A percentile compares a stretch with the other conserved stretches of the same genome.
These are phyloP conservation scores for Aegilops sharonensis DNA, from an alignment of 176 grass and related monocot genomes.

Conservation along the genomic window DNA sequence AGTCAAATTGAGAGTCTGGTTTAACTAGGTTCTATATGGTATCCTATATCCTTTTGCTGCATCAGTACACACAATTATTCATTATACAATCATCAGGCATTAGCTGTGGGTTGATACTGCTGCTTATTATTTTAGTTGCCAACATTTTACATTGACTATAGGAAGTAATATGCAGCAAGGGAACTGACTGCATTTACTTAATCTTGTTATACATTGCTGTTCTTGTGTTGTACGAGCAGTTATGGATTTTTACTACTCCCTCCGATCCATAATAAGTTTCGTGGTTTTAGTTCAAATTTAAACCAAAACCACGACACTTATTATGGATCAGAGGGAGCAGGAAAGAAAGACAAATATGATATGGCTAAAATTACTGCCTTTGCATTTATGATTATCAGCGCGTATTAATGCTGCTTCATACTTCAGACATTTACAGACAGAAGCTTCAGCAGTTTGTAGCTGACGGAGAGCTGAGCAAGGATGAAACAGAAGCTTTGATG, in stretches of 20 bases:
- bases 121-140: neutral
- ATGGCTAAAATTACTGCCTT: conserved; percentile 5
- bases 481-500: conserved; percentile 73
- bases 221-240: neutral
- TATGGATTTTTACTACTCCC: neutral
- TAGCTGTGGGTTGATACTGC: neutral
- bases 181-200: conserved; percentile 17
- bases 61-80: neutral
- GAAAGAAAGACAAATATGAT: neutral
- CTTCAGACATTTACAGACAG: conserved; percentile 94
- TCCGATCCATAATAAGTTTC: no score
- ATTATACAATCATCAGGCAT: neutral
- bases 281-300: no score
- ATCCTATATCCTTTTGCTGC: neutral
- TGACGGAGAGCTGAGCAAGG: conserved; percentile 82
- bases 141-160: conserved; percentile 1
- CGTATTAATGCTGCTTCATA: conserved; percentile 35
- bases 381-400: conserved; percentile 27
- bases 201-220: neutral
- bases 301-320: no score
- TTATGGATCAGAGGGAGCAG: neutral
- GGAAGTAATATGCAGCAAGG: neutral
- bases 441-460: conserved; percentile 95
- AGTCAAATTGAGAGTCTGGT: neutral
- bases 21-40: neutral